These are phyloP conservation scores for Neurospora tetrasperma DNA, from an alignment of 495 filamentous ascomycete genomes.

Conservation along the genomic window DNA sequence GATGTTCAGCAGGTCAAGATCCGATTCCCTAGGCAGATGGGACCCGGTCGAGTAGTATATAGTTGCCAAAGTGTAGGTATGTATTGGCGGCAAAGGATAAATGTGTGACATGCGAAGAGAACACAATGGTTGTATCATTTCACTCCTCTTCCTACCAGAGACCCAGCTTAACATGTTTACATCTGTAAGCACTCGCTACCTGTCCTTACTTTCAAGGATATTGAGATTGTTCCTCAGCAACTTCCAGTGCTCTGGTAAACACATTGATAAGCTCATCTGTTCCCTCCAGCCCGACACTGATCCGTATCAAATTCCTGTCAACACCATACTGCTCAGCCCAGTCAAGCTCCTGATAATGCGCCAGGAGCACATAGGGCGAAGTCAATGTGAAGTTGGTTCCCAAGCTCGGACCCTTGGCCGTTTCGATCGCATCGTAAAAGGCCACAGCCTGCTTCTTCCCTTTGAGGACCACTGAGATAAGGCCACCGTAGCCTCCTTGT, in stretches of 20 bases:
- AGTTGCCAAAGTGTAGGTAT: neutral
- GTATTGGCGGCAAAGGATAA: neutral
- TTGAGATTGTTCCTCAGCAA: conserved; percentile 23
- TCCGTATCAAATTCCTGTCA: conserved; percentile 63
- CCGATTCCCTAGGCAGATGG: neutral
- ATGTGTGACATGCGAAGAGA: neutral
- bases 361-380: conserved; percentile 82
- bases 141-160: neutral
- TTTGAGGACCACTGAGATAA: conserved; percentile 75
- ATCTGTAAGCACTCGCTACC: neutral
- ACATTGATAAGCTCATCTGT: conserved; percentile 45
- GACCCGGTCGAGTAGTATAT: neutral
- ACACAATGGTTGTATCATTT: neutral
- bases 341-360: conserved; percentile 84
- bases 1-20: neutral
- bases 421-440: conserved; percentile 81
- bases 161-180: neutral
- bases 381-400: conserved; percentile 93
- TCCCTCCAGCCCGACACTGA: conserved; percentile 88
- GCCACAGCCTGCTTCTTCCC: conserved; percentile 56
- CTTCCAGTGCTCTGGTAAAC: conserved; percentile 40
- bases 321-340: conserved; percentile 79
- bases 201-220: neutral
- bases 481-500: conserved; percentile 79
- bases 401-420: conserved; percentile 85